Conservation (phyloP, 2,329 filamentous ascomycete species). For the Volutella citrinella region DNA sequence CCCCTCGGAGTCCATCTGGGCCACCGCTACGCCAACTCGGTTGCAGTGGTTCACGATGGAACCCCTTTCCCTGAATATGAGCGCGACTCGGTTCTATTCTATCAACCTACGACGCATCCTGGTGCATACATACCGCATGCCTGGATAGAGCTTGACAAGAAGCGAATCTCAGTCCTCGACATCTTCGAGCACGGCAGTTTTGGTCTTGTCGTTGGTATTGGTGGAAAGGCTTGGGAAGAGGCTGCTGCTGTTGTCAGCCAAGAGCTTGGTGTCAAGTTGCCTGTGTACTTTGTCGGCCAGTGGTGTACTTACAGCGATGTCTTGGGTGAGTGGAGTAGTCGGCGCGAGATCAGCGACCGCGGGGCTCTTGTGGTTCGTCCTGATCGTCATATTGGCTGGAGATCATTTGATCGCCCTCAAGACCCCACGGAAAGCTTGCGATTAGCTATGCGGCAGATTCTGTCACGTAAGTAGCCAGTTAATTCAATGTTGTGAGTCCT, state of each 20-base stretch:
- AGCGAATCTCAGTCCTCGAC: conserved; percentile 55
- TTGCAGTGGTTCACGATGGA: conserved; percentile 34
- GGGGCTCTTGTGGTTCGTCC: conserved; percentile 59
- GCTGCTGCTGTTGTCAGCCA: conserved; percentile 41
- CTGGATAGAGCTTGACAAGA: conserved; percentile 51
- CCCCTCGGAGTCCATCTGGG: conserved; percentile 11
- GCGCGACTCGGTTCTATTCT: conserved; percentile 40
- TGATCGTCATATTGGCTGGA: conserved; percentile 58
- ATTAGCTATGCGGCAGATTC: conserved; percentile 5
- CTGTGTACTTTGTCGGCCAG: conserved; percentile 52
- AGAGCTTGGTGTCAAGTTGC: conserved; percentile 44
- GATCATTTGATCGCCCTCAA: conserved; percentile 19
- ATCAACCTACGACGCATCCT: conserved; percentile 52
- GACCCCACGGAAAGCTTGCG: conserved; percentile 5
- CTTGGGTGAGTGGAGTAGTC: conserved; percentile 56
- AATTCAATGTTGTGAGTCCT: no score
- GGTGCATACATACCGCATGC: conserved; percentile 59
- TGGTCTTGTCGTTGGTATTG: conserved; percentile 51
- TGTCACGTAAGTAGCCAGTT: background rate
- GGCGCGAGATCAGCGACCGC: conserved; percentile 53
- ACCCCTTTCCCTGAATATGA: conserved; percentile 10
- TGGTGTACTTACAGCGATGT: conserved; percentile 58
- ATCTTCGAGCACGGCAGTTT: conserved; percentile 55
- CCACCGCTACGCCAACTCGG: conserved; percentile 10
- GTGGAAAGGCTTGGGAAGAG: conserved; percentile 50